Evolutionary conservation across 2,329 filamentous ascomycete genomes (phyloP), one percentile per base, ranked within the genome.

Genomic region (Penicillium sp.): DNA sequence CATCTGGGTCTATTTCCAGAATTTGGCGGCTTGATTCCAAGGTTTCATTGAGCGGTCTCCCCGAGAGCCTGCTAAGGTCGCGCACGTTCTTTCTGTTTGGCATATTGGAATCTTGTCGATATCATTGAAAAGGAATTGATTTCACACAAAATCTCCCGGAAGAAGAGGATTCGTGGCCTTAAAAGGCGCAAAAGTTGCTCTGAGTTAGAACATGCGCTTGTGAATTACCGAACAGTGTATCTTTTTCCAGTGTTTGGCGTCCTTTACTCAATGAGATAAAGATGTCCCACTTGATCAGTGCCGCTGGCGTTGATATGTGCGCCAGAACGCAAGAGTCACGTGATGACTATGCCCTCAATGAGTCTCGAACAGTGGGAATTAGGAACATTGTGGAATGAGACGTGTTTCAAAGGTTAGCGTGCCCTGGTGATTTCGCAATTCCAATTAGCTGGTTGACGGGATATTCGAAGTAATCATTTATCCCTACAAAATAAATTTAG

Each of bases 11-110:
- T 7, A 58, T 63, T 8, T 65, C 55, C 33, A 76, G 45, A 10
- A 59, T 28, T 1, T 22, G 4, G 4, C 11, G 11, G 19, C 74
- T 76, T 6, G 66, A 61, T 52, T 66, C 57, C 10, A 76, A 59
- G 0, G 73, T 76, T 25, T 75, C 68, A 5, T 60, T 58, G 5
- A 75, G 68, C 4, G 71, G 68, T 35, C 68, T 70, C 4, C 71
- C 69, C 0, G 71, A 69, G 26, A 71, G 67, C 59, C 65, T 64
- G 28, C 65, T 57, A 22, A 62, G 57, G 46, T 73, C 68, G 59
- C 70, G 57, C 25, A 62, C 55, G 49, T 58, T 58, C 48, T 67
- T 72, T 57, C 62, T 52, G 52, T 63, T 68, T 22, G 60, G 58
- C 68, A 70, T 70, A 42, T n/a, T 59, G 33, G 14, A 33, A 58